Base-by-base conservation (phyloP, 306 rosid species). In the Castanopsis chinensis region DNA sequence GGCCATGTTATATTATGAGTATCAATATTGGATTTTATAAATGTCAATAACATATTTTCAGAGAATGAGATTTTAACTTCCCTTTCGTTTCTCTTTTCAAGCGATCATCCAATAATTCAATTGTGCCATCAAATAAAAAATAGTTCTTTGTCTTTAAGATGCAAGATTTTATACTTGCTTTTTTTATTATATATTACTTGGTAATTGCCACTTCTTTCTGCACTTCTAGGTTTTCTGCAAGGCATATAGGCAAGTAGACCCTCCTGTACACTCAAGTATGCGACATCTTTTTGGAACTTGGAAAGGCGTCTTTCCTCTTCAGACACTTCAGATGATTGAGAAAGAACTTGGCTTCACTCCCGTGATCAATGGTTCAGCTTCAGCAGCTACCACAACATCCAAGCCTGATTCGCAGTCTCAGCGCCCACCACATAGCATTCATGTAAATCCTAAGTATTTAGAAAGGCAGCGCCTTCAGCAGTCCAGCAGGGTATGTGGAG, bases 201-300 rank as follows among this genome's bases (percentile, higher is more conserved):
- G 43, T 78, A 74, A 77, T 74, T 77, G 51, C 68, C 53, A 41
- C 55, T 73, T 82, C 57, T 85, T 84, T 63, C 65, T 74, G 79
- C 76, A 71, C 80, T 80, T 84, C 80, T 71, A 94, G 98, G 98
- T 94, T 71, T 94, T 94, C 86, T 87, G 92, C 93, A 92, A 92
- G 88, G 93, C 96, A 75, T 94, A 92, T 86, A 83, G 86, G 79
- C 93, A 86, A 84, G 98, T 92, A 56, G 97, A 90, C 53, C 83
- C 94, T 77, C 11, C 93, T 71, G 83, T 92, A 73, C 96, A 87
- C 84, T 14, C 78, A 69, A 94, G 96, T 71, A 89, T 94, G 98
- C 86, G 91, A 35, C 98, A 94, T 88, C 96, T 94, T 77, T 94
- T 94, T 88, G 98, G 98, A 80, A 94, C 98, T 43, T 94, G 98